Base-by-base conservation (phyloP, 495 filamentous ascomycete genomes). In the Lasiosphaeria ovina region DNA sequence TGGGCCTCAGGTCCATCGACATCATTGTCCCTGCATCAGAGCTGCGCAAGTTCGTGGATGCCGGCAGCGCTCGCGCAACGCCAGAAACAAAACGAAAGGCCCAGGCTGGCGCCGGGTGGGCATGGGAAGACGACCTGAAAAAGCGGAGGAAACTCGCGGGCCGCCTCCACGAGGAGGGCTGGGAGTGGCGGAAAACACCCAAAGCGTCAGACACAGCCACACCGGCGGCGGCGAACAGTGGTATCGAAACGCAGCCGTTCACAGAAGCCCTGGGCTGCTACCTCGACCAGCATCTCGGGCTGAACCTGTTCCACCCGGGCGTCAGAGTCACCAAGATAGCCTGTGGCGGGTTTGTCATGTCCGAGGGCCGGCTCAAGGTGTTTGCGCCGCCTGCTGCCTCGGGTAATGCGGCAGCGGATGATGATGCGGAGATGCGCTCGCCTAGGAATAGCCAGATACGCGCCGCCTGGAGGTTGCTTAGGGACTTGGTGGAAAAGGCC, bases 261-360 rank as follows among this genome's bases (percentile, higher is more conserved):
- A 73, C 72, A 0, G 70, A 79, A 16, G 77, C 79, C 6, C 60
- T 81, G 6, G 74, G 70, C 0, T 53, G 51, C 2, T 80, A 81
- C 48, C 10, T 78, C 1, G 63, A 72, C 45, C 69, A 76, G 31
- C 74, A 78, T 42, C 55, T 79, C 0, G 77, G 67, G 0, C 54
- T 81, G 10, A 70, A 78, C 54, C 38, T 81, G 54, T 79, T 78
- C 49, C 77, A 80, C 53, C 77, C 77, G 0, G 67, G 70, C 3
- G 76, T 79, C 1, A 66, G 79, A 36, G 64, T 81, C 36, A 62
- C 59, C 11, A 74, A 76, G 47, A 70, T 80, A 6, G 75, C 74
- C 0, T 80, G 77, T 48, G 76, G 74, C 4, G 77, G 76, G 0
- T 81, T 80, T 47, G 74, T 72, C 57, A 67, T 80, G 34, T 72